Conservation (phyloP, 2,329 filamentous ascomycete species). For the Talaromyces sp. region DNA sequence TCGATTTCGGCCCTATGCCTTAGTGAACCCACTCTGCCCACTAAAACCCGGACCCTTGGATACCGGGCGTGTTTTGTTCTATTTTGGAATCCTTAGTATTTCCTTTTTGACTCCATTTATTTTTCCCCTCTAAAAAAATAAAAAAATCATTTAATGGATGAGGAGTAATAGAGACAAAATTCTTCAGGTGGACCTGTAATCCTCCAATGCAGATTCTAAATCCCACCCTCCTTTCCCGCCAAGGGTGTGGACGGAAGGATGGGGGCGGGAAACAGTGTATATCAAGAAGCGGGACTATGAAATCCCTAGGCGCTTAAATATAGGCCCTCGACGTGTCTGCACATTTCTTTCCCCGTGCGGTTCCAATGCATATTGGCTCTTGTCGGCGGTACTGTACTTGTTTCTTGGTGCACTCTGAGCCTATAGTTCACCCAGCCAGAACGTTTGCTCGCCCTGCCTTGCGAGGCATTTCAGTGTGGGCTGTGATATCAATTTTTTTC, state of each 20-base stretch:
- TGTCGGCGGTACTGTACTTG: constrained; percentile 32
- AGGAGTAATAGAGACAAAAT: neutral
- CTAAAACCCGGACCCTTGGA: neutral
- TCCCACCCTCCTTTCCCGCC: constrained; percentile 16
- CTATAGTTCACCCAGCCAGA: constrained; percentile 34
- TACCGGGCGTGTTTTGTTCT: neutral
- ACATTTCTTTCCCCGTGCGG: constrained; percentile 17
- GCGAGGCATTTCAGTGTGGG: constrained; percentile 34
- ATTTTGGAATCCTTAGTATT: neutral
- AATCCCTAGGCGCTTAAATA: constrained; percentile 41
- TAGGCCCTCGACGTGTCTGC: constrained; percentile 36
- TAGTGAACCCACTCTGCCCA: neutral
- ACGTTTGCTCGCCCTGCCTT: constrained; percentile 35
- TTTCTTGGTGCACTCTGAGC: constrained; percentile 32
- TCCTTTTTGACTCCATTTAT: neutral
- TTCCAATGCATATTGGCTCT: constrained; percentile 34
- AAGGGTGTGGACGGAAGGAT: constrained; percentile 15
- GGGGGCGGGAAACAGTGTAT: constrained; percentile 36
- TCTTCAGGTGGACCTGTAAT: neutral
- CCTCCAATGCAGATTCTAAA: constrained; percentile 32
- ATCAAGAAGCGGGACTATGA: constrained; percentile 26
- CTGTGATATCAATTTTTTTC: constrained; percentile 26
- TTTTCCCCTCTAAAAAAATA: too few species aligned
- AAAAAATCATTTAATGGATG: too few species aligned
- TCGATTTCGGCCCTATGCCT: constrained; percentile 3